Conservation (phyloP, 495 filamentous ascomycete species). For the Neurospora tetraspora region DNA sequence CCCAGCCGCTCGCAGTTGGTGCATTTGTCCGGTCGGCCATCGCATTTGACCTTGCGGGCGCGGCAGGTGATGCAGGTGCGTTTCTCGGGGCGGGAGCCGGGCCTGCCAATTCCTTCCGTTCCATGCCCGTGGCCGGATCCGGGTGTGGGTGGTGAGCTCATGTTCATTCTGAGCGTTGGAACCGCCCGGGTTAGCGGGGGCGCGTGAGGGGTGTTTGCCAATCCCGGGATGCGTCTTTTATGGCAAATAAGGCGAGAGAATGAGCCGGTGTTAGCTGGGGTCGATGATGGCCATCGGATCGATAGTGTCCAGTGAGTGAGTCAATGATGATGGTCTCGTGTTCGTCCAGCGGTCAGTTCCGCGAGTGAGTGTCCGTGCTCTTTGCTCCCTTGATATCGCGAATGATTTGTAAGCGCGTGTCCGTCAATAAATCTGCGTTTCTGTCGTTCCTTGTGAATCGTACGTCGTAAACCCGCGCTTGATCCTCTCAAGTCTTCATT, state of each 20-base stretch:
- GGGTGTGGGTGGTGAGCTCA: not conserved
- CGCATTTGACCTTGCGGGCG: conserved; percentile 40
- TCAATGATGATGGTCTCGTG: not conserved
- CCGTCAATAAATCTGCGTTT: not conserved
- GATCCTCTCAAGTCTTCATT: not conserved
- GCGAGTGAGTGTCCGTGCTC: not conserved
- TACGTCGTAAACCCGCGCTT: not conserved
- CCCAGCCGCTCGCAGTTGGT: conserved; percentile 41
- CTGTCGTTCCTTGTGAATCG: not conserved
- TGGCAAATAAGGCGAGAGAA: not conserved
- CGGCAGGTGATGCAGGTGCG: conserved; percentile 38
- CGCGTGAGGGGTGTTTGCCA: not conserved
- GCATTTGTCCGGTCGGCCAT: conserved; percentile 34
- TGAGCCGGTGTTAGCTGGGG: not conserved
- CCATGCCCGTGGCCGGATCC: not conserved
- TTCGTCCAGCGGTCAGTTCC: not conserved
- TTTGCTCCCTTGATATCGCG: not conserved
- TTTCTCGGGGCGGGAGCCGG: not conserved
- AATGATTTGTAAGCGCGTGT: not conserved
- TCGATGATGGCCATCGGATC: not conserved
- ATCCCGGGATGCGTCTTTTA: not conserved
- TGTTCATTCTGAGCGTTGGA: not conserved
- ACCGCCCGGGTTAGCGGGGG: not conserved
- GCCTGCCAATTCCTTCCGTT: not conserved
- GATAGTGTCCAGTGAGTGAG: not conserved